Evolutionary conservation across 2,329 filamentous ascomycete species (phyloP).

Genomic region (Epicoccum sorghinum): DNA sequence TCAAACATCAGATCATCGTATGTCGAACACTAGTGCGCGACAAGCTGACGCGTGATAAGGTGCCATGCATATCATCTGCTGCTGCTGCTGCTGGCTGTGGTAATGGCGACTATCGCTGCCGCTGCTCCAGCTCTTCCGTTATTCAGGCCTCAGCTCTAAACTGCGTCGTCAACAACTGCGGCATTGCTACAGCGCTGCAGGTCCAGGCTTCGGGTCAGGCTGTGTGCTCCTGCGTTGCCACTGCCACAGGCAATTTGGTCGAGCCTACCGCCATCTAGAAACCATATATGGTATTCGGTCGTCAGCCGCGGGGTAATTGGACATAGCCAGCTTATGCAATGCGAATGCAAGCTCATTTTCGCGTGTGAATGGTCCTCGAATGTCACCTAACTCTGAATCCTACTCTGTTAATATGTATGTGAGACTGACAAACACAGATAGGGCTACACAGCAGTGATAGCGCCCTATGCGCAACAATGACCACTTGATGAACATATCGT

Average conservation of each 20-base stretch:
- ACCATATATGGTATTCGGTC: too few species aligned
- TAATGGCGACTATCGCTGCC: slow-evolving; percentile 18
- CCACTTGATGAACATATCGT: background rate
- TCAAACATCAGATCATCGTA: background rate
- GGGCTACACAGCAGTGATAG: background rate
- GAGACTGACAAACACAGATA: background rate
- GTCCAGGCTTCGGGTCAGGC: slow-evolving; percentile 19
- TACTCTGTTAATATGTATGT: too few species aligned
- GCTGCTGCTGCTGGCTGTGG: slow-evolving; percentile 16
- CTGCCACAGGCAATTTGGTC: background rate
- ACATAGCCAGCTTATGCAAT: too few species aligned
- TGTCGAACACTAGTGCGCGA: too few species aligned
- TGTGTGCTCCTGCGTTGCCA: slow-evolving; percentile 20
- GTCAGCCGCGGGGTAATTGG: too few species aligned
- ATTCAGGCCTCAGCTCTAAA: slow-evolving; percentile 17
- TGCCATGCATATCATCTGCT: slow-evolving; percentile 18
- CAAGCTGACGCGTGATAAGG: slow-evolving; percentile 1
- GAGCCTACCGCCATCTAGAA: background rate
- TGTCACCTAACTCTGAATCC: too few species aligned
- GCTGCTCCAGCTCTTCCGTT: slow-evolving; percentile 17
- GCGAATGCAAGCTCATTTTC: too few species aligned
- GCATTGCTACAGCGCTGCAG: slow-evolving; percentile 18
- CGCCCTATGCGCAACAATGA: background rate
- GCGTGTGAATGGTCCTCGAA: too few species aligned
- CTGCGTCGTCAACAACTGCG: slow-evolving; percentile 22